Evolutionary conservation across 2,329 filamentous ascomycete genomes (phyloP).

Genomic region (Hirsutella minnesotensis): DNA sequence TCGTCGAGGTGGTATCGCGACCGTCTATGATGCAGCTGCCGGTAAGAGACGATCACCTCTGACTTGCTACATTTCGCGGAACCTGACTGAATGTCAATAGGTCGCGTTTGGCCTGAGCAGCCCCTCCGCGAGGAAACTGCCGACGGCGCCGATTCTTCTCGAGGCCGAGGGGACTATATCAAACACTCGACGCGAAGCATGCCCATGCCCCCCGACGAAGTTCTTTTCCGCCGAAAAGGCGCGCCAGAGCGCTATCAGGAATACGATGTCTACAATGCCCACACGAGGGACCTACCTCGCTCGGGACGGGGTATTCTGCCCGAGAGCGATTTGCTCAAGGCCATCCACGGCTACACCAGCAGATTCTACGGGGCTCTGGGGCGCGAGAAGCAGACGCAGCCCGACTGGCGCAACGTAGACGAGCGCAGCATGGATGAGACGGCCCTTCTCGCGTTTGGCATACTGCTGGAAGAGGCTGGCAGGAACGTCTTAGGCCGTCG

Average conservation of each 20-base stretch:
- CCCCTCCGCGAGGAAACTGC: conserved; percentile 10
- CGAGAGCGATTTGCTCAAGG: conserved; percentile 56
- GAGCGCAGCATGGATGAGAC: conserved; percentile 65
- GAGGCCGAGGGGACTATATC: conserved; percentile 3
- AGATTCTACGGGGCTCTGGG: conserved; percentile 46
- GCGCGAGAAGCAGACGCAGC: conserved; percentile 6
- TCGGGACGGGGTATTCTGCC: conserved; percentile 42
- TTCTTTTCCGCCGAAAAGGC: conserved; percentile 52
- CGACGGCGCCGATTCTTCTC: neutral
- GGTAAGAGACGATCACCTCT: conserved; percentile 29
- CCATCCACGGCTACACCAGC: conserved; percentile 56
- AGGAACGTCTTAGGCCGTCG: conserved; percentile 47
- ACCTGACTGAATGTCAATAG: conserved; percentile 16
- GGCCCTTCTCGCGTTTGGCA: conserved; percentile 61
- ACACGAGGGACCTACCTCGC: conserved; percentile 40
- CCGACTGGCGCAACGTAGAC: conserved; percentile 21
- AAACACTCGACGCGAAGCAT: conserved; percentile 14
- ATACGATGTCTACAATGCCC: conserved; percentile 58
- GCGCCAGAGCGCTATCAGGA: conserved; percentile 59
- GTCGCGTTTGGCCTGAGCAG: conserved; percentile 16
- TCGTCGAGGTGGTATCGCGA: conserved; percentile 30
- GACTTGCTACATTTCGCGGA: no score
- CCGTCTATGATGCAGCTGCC: conserved; percentile 62
- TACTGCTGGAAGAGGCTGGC: conserved; percentile 61
- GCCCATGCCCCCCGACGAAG: conserved; percentile 53